Conservation (phyloP, 306 rosid genomes). For the Cicer arietinum region DNA sequence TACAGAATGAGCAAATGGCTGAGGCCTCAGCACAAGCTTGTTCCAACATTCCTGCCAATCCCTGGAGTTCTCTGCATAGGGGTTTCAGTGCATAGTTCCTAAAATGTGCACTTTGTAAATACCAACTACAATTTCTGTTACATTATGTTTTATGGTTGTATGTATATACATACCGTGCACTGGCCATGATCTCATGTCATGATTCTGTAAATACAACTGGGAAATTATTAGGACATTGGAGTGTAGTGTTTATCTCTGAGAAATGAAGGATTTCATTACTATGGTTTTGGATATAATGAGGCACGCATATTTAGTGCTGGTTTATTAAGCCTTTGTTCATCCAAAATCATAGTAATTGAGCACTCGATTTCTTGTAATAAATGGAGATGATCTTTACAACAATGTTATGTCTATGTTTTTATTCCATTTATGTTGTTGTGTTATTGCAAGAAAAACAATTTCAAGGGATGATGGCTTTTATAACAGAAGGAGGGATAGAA, state of each 20-base stretch:
- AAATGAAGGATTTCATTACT: not conserved
- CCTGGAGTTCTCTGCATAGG: slow-evolving; percentile 77
- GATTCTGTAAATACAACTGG: slow-evolving; percentile 49
- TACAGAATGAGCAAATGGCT: slow-evolving; percentile 66
- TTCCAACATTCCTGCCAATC: slow-evolving; percentile 58
- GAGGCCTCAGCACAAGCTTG: slow-evolving; percentile 89
- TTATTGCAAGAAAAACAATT: slow-evolving; percentile 23
- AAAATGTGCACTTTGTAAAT: slow-evolving; percentile 7
- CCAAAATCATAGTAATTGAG: not conserved
- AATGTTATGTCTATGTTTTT: slow-evolving; percentile 15
- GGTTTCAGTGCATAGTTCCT: slow-evolving; percentile 74
- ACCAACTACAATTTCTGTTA: slow-evolving; percentile 23
- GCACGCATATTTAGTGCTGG: not conserved
- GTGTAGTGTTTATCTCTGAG: not conserved
- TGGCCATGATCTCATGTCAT: not conserved
- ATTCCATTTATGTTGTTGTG: slow-evolving; percentile 38
- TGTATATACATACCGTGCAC: slow-evolving; percentile 1
- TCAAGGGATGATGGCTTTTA: slow-evolving; percentile 27
- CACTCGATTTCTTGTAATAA: not conserved
- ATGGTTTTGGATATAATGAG: not conserved
- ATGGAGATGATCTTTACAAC: not conserved
- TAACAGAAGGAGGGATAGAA: slow-evolving; percentile 4
- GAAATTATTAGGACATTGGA: slow-evolving; percentile 19
- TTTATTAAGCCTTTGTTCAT: not conserved
- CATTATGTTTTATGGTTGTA: slow-evolving; percentile 27